These are phyloP conservation scores for Ruellia speciosa DNA, from an alignment of 305 asterid species.

Conservation along the genomic window DNA sequence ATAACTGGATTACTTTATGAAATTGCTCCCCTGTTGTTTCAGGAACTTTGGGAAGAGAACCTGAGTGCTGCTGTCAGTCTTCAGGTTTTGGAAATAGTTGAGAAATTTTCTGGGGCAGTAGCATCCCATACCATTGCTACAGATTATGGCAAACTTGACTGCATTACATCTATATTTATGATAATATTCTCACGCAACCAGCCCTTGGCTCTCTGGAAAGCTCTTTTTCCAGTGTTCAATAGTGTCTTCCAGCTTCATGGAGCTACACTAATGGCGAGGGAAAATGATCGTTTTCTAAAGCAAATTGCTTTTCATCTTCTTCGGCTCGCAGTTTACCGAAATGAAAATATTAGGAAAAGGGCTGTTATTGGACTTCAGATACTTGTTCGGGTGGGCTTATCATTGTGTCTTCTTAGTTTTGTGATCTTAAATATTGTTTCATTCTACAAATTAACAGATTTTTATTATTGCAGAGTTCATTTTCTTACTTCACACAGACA, in stretches of 20 bases:
- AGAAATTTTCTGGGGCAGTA: slow-evolving; percentile 75
- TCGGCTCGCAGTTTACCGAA: slow-evolving; percentile 89
- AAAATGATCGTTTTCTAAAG: slow-evolving; percentile 91
- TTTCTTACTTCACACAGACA: slow-evolving; percentile 71
- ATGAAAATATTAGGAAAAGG: slow-evolving; percentile 74
- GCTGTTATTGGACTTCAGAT: slow-evolving; percentile 93
- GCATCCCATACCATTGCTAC: slow-evolving; percentile 81
- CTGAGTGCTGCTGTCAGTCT: slow-evolving; percentile 92
- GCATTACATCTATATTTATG: slow-evolving; percentile 83
- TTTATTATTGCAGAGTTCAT: slow-evolving; percentile 63
- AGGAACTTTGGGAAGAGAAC: slow-evolving; percentile 99
- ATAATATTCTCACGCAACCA: slow-evolving; percentile 80
- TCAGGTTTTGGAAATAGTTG: slow-evolving; percentile 77
- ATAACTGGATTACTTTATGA: slow-evolving; percentile 5
- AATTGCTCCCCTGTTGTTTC: slow-evolving; percentile 26
- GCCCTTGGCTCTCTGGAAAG: slow-evolving; percentile 83
- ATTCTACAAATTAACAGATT: slow-evolving; percentile 13
- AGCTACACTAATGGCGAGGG: slow-evolving; percentile 94
- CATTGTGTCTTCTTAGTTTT: slow-evolving; percentile 13
- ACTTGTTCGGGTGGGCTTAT: slow-evolving; percentile 71
- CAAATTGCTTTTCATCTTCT: slow-evolving; percentile 95
- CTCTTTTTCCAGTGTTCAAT: slow-evolving; percentile 81
- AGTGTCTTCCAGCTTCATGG: slow-evolving; percentile 84
- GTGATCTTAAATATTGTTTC: slow-evolving; percentile 16
- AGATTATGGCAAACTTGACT: slow-evolving; percentile 95